phyloP scores from a whole-genome alignment of 208 protist genomes.

The Leishmania turanica region DNA sequence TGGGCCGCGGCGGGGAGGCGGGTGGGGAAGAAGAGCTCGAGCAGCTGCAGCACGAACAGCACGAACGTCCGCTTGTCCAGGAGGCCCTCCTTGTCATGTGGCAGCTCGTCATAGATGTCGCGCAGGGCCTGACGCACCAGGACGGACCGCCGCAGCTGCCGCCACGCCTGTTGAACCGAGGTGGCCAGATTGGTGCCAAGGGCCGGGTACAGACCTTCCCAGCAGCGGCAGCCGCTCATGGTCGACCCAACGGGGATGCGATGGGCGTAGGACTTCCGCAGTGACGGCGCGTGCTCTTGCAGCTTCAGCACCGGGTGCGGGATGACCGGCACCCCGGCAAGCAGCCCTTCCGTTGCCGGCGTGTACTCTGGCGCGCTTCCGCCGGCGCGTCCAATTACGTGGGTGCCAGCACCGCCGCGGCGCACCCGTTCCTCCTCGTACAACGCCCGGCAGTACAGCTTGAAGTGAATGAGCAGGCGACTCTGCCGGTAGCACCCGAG shows the following conservation, averaged over 20 bases:
- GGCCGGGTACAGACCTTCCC: conserved; percentile 62
- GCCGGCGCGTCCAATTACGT: conserved; percentile 14
- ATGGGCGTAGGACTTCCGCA: conserved; percentile 22
- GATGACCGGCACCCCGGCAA: conserved; percentile 51
- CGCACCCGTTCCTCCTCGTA: conserved; percentile 63
- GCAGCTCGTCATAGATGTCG: conserved; percentile 73
- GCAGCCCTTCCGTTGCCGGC: conserved; percentile 6
- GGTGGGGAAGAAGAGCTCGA: conserved; percentile 86
- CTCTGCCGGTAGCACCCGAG: conserved; percentile 86
- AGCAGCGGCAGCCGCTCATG: conserved; percentile 49
- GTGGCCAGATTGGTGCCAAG: conserved; percentile 36
- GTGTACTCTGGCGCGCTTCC: conserved; percentile 8
- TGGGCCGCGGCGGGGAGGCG: conserved; percentile 37
- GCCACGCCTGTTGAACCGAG: conserved; percentile 14
- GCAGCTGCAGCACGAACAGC: conserved; percentile 75
- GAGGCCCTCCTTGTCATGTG: conserved; percentile 48
- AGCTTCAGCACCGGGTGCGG: conserved; percentile 58
- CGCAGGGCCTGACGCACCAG: conserved; percentile 62
- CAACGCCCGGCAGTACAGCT: conserved; percentile 76
- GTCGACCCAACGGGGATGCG: conserved; percentile 35
- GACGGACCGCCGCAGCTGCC: conserved; percentile 23
- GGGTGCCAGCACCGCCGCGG: conserved; percentile 12
- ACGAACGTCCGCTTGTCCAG: conserved; percentile 70
- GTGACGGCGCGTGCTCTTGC: conserved; percentile 36
- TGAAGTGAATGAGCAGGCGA: conserved; percentile 77